A percentile compares a stretch with the other conserved stretches of the same genome.
Conservation (phyloP, 148 eudicot species). For the Camellia sinensis region DNA sequence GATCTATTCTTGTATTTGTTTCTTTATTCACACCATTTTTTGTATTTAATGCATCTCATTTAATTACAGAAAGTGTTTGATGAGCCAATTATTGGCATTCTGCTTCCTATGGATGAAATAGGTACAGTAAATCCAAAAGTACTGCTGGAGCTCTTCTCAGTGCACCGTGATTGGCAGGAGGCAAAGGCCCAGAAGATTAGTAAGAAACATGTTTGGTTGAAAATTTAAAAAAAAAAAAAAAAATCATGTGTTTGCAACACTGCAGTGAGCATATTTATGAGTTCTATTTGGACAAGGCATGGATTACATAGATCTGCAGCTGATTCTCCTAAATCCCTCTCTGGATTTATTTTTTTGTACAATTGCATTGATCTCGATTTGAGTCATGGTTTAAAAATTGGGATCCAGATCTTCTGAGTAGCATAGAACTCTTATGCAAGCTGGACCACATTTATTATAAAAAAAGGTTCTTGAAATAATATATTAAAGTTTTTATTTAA, state of each 20-base stretch:
- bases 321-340: not conserved
- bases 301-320: not conserved
- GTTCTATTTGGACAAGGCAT: not conserved
- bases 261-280: not conserved
- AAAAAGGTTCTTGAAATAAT: not conserved
- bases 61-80: not conserved
- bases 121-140: conserved; percentile 80
- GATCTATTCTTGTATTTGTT: not conserved
- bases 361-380: not conserved
- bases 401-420: not conserved
- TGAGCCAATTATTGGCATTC: not conserved
- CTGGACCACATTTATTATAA: not conserved
- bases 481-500: not conserved
- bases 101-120: conserved; percentile 29
- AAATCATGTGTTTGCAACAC: not conserved
- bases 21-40: not conserved
- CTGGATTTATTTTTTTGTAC: not conserved
- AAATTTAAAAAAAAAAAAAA: not conserved
- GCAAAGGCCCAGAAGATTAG: conserved; percentile 57
- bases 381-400: not conserved
- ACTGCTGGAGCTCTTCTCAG: conserved; percentile 79
- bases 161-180: conserved; percentile 91
- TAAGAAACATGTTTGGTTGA: conserved; percentile 59
- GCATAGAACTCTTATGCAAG: not conserved
- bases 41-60: not conserved